Base-by-base conservation (phyloP, 1,139 yeast genomes). In the Arxiozyma telluris region DNA sequence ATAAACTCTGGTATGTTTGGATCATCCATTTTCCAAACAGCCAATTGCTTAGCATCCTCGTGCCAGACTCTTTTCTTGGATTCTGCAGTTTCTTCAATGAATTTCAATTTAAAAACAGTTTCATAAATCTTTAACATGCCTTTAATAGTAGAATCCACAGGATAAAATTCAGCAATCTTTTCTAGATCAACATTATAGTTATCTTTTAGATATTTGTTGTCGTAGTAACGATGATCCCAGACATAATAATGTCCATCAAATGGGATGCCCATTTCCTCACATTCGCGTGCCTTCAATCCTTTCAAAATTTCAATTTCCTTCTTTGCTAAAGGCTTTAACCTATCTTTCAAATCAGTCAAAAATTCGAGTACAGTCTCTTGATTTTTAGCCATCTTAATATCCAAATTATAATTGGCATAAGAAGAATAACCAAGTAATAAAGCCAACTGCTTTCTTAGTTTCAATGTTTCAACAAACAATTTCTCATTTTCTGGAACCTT, bases 381-480 rank as follows among this genome's bases (percentile, higher is more conserved):
- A 41, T 73, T 76, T 65, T 86, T 84, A 48, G 95, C 96, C 91
- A 87, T 84, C 66, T 89, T 79, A 52, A 82, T 86, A 59, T 86
- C 93, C 58, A 88, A 75, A 23, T 82, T 78, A 63, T 78, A 86
- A 54, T 83, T 85, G 1, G 94, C 81, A 67, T 77, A 88, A 54
- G 79, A 80, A 27, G 77, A 69, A 69, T 84, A 87, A 12, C 89
- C 94, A 63, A 87, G 73, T 20, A 79, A 58, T 52, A 77, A 68
- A 1, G 94, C 90, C 55, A 84, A 70, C 62, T 84, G 72, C 50
- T 77, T 79, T 64, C 96, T 78, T 52, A 83, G 63, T 59, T 75
- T 71, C 53, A 87, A 77, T 34, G 89, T 83, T 58, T 83, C 77
- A 38, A 72, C 69, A 52, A 88, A 75, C 46, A 87, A 66, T 1